Evolutionary conservation across 345 rosid species (phyloP).

Genomic region (Ceriops tagal): DNA sequence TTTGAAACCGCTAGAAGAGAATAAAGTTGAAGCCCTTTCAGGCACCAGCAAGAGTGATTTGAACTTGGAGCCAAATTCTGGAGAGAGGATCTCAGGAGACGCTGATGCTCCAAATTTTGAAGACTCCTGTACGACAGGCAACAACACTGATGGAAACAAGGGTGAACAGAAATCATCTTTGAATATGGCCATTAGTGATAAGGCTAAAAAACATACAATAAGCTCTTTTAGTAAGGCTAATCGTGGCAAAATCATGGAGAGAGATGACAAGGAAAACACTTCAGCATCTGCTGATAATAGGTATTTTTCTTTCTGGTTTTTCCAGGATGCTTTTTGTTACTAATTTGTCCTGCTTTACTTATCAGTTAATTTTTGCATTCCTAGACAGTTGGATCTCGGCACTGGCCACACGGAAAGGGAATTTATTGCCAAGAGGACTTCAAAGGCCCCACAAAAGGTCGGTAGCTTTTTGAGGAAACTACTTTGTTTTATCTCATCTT

Average conservation of each 20-base stretch:
- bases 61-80: neutral
- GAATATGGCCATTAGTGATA: conserved; percentile 7
- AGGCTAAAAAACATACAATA: conserved; percentile 25
- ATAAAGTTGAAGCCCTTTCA: conserved; percentile 21
- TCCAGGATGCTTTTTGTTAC: conserved; percentile 6
- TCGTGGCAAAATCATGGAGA: conserved; percentile 20
- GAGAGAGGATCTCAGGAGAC: conserved; percentile 6
- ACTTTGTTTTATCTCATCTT: neutral
- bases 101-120: conserved; percentile 1
- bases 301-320: conserved; percentile 22
- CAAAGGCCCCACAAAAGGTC: conserved; percentile 42
- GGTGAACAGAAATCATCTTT: conserved; percentile 5
- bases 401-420: conserved; percentile 24
- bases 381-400: conserved; percentile 35
- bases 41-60: conserved; percentile 9
- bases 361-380: conserved; percentile 10
- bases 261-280: conserved; percentile 55
- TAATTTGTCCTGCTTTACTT: neutral
- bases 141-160: neutral
- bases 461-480: neutral
- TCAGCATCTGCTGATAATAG: conserved; percentile 47
- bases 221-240: conserved; percentile 27
- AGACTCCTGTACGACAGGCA: conserved; percentile 6
- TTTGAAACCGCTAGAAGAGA: conserved; percentile 10
- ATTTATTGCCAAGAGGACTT: conserved; percentile 34